A percentile compares a stretch with the other conserved stretches of the same genome.
Conservation (phyloP, 352 stramenopile genomes). For the Aphanomyces astaci region DNA sequence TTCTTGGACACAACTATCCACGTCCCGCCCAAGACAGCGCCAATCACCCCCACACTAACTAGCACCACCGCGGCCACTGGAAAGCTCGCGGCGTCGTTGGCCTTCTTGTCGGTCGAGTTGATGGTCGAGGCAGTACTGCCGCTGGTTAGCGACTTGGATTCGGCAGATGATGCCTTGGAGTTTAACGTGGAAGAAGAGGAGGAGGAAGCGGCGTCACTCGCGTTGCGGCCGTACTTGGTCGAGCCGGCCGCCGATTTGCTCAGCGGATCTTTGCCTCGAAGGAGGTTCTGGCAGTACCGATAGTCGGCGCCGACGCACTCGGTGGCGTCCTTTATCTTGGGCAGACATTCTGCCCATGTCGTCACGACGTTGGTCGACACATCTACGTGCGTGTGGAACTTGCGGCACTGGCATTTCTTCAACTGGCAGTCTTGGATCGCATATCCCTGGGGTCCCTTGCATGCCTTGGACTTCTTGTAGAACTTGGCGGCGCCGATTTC, state of each 20-base stretch:
- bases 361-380: background rate
- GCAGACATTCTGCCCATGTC: conserved; percentile 1
- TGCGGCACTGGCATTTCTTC: conserved; percentile 13
- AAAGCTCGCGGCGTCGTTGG: background rate
- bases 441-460: conserved; percentile 13
- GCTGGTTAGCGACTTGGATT: background rate
- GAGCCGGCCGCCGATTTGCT: background rate
- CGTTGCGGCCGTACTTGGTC: background rate
- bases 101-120: background rate
- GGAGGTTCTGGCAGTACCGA: background rate
- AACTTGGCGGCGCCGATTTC: background rate
- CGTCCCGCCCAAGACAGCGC: background rate
- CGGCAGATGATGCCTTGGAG: background rate
- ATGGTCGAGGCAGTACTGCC: background rate
- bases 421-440: conserved; percentile 7
- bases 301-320: background rate
- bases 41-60: background rate
- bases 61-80: background rate
- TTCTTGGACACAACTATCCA: conserved; percentile 2
- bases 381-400: conserved; percentile 8
- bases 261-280: conserved; percentile 10
- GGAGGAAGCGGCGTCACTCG: background rate
- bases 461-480: background rate
- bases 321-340: background rate
- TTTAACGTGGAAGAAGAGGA: background rate